These are phyloP conservation scores for Saccharomyces hybrid DNA, from an alignment of 1,139 yeast species.

Conservation along the genomic window DNA sequence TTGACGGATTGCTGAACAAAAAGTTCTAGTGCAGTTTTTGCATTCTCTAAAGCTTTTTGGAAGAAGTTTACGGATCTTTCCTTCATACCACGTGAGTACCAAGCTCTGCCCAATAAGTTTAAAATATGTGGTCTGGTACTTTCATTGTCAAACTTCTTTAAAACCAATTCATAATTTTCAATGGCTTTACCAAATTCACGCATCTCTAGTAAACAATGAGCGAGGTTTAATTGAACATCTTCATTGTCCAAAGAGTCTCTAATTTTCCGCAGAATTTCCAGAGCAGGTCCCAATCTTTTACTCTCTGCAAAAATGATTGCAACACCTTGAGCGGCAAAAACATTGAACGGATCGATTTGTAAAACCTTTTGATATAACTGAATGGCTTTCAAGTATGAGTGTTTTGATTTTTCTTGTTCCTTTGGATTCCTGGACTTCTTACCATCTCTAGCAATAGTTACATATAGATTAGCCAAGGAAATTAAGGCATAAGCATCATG, in stretches of 20 bases:
- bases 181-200: conserved; percentile 80
- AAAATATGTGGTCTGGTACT: conserved; percentile 47
- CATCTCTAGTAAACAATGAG: conserved; percentile 78
- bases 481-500: conserved; percentile 87
- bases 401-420: conserved; percentile 57
- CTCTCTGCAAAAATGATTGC: conserved; percentile 91
- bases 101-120: conserved; percentile 77
- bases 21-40: conserved; percentile 48
- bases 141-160: conserved; percentile 56
- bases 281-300: conserved; percentile 66
- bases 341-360: conserved; percentile 75
- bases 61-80: conserved; percentile 60
- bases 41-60: conserved; percentile 54
- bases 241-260: conserved; percentile 85
- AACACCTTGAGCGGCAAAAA: conserved; percentile 96
- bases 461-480: conserved; percentile 83
- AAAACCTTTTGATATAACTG: conserved; percentile 86
- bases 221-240: conserved; percentile 76
- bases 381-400: conserved; percentile 78
- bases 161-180: conserved; percentile 79
- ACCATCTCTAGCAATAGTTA: conserved; percentile 72
- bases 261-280: conserved; percentile 80
- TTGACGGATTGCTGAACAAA: conserved; percentile 31
- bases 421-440: conserved; percentile 41
- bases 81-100: conserved; percentile 73